Base-by-base conservation (phyloP, 495 filamentous ascomycete species). In the Penicillium maclennaniae region DNA sequence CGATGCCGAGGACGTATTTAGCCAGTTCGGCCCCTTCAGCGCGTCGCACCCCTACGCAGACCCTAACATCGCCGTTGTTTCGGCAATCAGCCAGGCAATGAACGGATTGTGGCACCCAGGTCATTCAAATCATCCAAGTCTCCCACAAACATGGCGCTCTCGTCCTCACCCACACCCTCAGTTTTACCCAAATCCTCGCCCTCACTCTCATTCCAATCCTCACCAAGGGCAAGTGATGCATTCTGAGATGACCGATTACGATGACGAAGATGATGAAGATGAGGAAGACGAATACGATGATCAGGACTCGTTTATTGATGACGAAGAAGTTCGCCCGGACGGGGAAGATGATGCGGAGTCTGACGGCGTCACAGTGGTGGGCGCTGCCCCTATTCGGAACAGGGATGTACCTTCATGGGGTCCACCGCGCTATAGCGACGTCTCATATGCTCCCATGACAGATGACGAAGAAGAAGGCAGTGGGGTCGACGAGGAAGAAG, bases 231-330 rank as follows among this genome's bases (percentile, higher is more conserved):
- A 31, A 31, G 10, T 31, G 27, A 8, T 31, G 3, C 31, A 34
- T n/a, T 40, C 38, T 4, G 38, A 40, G 38, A 19, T 34, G 31
- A 44, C 7, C 9, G 52, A 59, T 20, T 51, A 60, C 6, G 45
- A 60, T 14, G 58, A 64, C 4, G 65, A 65, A 21, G 68, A 73
- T 12, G 58, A 64, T 5, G 65, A 65, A 21, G 68, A 73, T 12
- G 69, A 74, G 8, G 63, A 66, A 19, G 58, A 62, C 4, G 66
- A 69, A 4, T 63, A 69, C 39, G 65, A 68, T 26, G 72, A 76
- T 17, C 60, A 65, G 54, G 68, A 74, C 42, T 69, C 66, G 9
- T 75, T 77, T 37, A 70, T 77, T 40, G 71, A 73, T 39, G 66
- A 76, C 25, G 70, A 69, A 25, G 70, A 69, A 36, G 55, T 69